Evolutionary conservation across 768 basidiomycete genomes (phyloP).

Genomic region (Phylloporus arenicola): DNA sequence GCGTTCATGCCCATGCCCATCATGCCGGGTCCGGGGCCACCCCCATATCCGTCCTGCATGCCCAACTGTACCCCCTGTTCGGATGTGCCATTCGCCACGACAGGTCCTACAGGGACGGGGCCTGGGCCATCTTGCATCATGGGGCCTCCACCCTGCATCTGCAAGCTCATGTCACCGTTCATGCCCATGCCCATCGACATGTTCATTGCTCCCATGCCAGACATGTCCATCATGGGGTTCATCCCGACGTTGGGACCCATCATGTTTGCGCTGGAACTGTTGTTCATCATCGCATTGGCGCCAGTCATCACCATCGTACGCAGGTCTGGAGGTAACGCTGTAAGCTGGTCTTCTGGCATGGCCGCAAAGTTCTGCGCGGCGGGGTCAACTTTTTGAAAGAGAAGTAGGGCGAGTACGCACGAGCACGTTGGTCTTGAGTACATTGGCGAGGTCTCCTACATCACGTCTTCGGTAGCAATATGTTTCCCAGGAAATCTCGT

Average conservation of each 20-base stretch:
- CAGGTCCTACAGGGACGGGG: slow-evolving; percentile 29
- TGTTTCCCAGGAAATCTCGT: slow-evolving; percentile 92
- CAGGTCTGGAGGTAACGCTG: slow-evolving; percentile 72
- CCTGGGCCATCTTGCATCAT: slow-evolving; percentile 52
- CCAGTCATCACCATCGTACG: slow-evolving; percentile 86
- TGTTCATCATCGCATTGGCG: slow-evolving; percentile 71
- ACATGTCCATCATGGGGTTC: slow-evolving; percentile 81
- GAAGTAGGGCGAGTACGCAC: slow-evolving; percentile 40
- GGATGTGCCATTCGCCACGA: slow-evolving; percentile 34
- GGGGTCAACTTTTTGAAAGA: slow-evolving; percentile 5
- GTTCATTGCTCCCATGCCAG: slow-evolving; percentile 51
- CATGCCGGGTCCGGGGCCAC: slow-evolving; percentile 47
- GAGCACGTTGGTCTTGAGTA: slow-evolving; percentile 78
- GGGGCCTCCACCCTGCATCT: slow-evolving; percentile 39
- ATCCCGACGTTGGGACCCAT: slow-evolving; percentile 46
- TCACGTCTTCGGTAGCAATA: slow-evolving; percentile 84
- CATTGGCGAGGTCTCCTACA: slow-evolving; percentile 70
- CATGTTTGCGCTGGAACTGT: slow-evolving; percentile 48
- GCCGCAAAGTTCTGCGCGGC: slow-evolving; percentile 63
- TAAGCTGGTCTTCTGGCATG: slow-evolving; percentile 77
- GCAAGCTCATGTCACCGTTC: slow-evolving; percentile 64
- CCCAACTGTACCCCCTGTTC: slow-evolving; percentile 37
- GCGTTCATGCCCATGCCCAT: slow-evolving; percentile 68
- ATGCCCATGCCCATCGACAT: slow-evolving; percentile 56
- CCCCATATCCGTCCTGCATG: slow-evolving; percentile 39